phyloP scores from a whole-genome alignment of 495 filamentous ascomycete species.

The Pyrenula aspistea region DNA sequence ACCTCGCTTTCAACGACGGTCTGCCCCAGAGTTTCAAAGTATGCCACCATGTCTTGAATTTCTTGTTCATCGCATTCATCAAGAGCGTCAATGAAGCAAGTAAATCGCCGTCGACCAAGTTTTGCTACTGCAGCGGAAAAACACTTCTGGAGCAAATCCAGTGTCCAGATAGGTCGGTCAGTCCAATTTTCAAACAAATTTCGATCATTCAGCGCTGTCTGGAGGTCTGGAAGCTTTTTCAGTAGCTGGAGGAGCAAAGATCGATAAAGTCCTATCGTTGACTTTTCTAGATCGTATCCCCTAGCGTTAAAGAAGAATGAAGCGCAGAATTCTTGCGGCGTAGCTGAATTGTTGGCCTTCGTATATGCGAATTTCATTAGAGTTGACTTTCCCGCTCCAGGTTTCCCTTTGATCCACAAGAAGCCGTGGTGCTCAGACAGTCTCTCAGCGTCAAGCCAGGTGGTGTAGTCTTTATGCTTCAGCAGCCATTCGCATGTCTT shows the following conservation, averaged over 20 bases:
- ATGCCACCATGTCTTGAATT: constrained; percentile 20
- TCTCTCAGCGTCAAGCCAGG: constrained; percentile 32
- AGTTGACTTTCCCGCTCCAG: constrained; percentile 32
- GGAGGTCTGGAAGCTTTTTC: constrained; percentile 14
- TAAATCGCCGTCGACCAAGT: constrained; percentile 9
- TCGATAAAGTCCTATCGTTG: constrained; percentile 34
- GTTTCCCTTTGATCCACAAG: constrained; percentile 37
- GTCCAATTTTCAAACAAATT: not conserved
- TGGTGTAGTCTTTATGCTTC: constrained; percentile 19
- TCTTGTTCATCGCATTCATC: constrained; percentile 26
- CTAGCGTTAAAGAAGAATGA: constrained; percentile 35
- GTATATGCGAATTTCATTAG: constrained; percentile 19
- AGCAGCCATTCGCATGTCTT: constrained; percentile 41
- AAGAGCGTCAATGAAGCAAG: constrained; percentile 30
- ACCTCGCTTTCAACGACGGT: constrained; percentile 1
- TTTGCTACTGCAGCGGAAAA: constrained; percentile 14
- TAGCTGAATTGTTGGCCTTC: not conserved
- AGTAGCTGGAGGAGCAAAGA: constrained; percentile 20
- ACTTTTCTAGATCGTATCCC: constrained; percentile 30
- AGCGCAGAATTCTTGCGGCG: not conserved
- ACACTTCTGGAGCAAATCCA: constrained; percentile 15
- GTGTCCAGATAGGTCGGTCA: constrained; percentile 7
- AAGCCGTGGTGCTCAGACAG: constrained; percentile 26
- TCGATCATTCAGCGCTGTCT: constrained; percentile 12
- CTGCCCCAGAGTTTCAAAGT: constrained; percentile 19